phyloP scores from a whole-genome alignment of 345 rosid genomes.

The Eucalyptus marginata region DNA sequence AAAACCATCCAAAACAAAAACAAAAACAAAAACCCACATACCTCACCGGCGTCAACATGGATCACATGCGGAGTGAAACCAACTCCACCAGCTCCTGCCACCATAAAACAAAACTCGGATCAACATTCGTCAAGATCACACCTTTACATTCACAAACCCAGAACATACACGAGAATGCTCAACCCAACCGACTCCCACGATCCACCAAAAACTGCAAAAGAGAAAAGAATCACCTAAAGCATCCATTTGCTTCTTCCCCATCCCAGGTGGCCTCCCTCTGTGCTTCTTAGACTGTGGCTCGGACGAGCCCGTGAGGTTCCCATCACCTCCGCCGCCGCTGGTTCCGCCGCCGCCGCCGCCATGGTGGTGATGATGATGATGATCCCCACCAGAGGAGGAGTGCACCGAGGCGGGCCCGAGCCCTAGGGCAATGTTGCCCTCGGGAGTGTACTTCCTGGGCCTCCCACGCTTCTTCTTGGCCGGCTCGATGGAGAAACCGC shows the following conservation, averaged over 20 bases:
- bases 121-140: neutral
- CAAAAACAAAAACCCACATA: slow-evolving; percentile 3
- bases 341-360: neutral
- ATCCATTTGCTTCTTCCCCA: slow-evolving; percentile 85
- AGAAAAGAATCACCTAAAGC: slow-evolving; percentile 50
- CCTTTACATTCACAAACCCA: neutral
- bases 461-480: slow-evolving; percentile 83
- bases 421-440: slow-evolving; percentile 76
- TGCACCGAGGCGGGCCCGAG: slow-evolving; percentile 51
- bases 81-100: slow-evolving; percentile 71
- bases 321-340: neutral
- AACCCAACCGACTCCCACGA: neutral
- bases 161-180: neutral
- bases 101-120: neutral
- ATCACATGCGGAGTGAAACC: slow-evolving; percentile 98
- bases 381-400: slow-evolving; percentile 34
- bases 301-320: slow-evolving; percentile 9
- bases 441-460: slow-evolving; percentile 81
- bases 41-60: slow-evolving; percentile 78
- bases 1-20: neutral
- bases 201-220: neutral
- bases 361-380: neutral
- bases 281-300: slow-evolving; percentile 51
- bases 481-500: slow-evolving; percentile 36
- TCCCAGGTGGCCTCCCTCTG: slow-evolving; percentile 92